Conservation (phyloP, 2,329 filamentous ascomycete species). For the Alternaria consortialis region DNA sequence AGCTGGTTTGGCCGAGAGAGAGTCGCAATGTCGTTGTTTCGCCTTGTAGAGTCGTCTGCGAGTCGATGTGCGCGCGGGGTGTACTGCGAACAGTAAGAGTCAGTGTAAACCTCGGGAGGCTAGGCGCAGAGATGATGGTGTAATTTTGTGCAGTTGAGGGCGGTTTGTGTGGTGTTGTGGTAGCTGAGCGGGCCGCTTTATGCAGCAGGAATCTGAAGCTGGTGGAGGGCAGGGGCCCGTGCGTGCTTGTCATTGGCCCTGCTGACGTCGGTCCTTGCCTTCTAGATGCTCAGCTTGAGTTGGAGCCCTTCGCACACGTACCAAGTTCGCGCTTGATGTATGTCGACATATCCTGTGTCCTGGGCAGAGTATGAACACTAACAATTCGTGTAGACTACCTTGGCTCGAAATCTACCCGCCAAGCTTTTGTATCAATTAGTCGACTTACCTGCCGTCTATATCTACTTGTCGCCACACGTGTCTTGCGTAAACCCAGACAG, state of each 20-base stretch:
- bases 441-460: neutral
- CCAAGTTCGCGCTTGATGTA: slow-evolving; percentile 1
- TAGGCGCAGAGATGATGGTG: slow-evolving; percentile 23
- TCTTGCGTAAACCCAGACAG: neutral
- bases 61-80: slow-evolving; percentile 20
- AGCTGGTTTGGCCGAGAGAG: slow-evolving; percentile 13
- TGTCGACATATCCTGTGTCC: neutral
- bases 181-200: slow-evolving; percentile 41
- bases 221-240: slow-evolving; percentile 32
- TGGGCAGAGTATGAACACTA: neutral
- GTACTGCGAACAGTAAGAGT: slow-evolving; percentile 15
- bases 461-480: neutral
- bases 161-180: slow-evolving; percentile 36
- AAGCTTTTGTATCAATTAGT: neutral
- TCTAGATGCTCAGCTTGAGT: neutral
- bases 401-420: neutral
- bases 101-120: slow-evolving; percentile 18
- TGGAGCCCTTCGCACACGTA: neutral
- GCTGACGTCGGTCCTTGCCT: slow-evolving; percentile 28
- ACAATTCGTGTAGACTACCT: neutral
- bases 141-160: slow-evolving; percentile 33
- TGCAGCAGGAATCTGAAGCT: slow-evolving; percentile 39
- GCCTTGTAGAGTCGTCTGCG: slow-evolving; percentile 25
- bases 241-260: slow-evolving; percentile 33
- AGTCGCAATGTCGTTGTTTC: slow-evolving; percentile 21